phyloP scores from a whole-genome alignment of 331 rosid genomes.

The Pyrus hybrid region DNA sequence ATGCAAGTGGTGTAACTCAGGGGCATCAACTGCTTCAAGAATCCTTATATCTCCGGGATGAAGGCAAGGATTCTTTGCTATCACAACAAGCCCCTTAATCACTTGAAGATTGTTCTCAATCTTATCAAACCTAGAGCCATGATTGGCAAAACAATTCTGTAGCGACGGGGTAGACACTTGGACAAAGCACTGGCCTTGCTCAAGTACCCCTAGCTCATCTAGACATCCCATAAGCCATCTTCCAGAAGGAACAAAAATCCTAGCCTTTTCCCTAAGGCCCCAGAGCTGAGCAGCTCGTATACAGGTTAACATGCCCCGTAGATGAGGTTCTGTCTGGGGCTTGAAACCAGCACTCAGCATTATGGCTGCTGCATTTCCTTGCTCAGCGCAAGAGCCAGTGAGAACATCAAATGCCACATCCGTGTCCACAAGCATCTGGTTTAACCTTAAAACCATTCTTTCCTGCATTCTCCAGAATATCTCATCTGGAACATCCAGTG shows the following conservation, averaged over 20 bases:
- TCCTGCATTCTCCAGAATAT: constrained; percentile 87
- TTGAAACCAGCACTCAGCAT: constrained; percentile 90
- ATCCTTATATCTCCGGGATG: constrained; percentile 92
- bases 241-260: constrained; percentile 83
- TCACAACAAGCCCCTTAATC: constrained; percentile 59
- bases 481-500: constrained; percentile 59
- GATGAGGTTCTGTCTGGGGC: constrained; percentile 84
- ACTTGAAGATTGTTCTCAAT: constrained; percentile 50
- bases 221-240: constrained; percentile 96
- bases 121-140: constrained; percentile 66
- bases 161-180: constrained; percentile 77
- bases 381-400: constrained; percentile 76
- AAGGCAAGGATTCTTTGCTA: constrained; percentile 95
- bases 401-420: constrained; percentile 82
- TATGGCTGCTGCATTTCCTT: constrained; percentile 78
- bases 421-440: constrained; percentile 53
- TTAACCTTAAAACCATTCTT: constrained; percentile 57
- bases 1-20: constrained; percentile 57
- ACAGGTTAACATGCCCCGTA: constrained; percentile 77
- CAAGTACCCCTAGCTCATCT: constrained; percentile 69
- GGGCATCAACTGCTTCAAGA: constrained; percentile 85
- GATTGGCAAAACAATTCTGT: constrained; percentile 79
- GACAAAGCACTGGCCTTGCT: constrained; percentile 84
- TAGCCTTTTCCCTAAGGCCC: constrained; percentile 88
- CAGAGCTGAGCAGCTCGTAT: constrained; percentile 80